Base-by-base conservation (phyloP, 306 rosid genomes). In the Vicia faba region DNA sequence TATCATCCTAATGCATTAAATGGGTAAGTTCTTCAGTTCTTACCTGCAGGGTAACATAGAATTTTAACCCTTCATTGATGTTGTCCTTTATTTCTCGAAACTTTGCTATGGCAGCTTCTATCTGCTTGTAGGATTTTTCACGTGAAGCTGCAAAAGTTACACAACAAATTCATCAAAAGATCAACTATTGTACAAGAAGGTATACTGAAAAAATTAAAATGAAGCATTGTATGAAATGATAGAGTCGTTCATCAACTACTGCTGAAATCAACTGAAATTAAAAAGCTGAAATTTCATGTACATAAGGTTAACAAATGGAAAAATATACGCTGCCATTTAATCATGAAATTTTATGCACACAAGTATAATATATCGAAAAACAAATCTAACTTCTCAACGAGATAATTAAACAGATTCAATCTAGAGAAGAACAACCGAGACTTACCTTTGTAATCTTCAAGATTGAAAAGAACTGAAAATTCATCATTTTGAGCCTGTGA, bases 361-460 rank as follows among this genome's bases (percentile, higher is more conserved):
- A 31, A 31, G 2, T 66, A 40, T 13, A 16, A 41, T 44, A 57
- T 58, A 62, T 40, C 57, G 8, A 23, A 73, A 46, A 63, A 43
- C 35, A 46, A 35, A 68, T 14, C 19, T 10, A 67, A 35, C 66
- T 38, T 66, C 33, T 35, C 44, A 45, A 9, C 53, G 29, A 36
- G 18, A 73, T 65, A 10, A 31, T 11, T 45, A 26, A 20, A 58
- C 23, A 74, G 8, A 64, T 48, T 29, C 16, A 49, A 62, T 23
- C 20, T 49, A 29, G 48, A 44, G 12, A 33, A 59, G 13, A 45
- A 33, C 78, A 36, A 20, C 29, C 46, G 33, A n/a, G 26, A 64
- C 73, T 60, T 77, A 90, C 99, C 97, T 84, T 85, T 93, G 82
- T 88, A 93, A 73, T 93, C 97, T 85, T 90, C 99, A 23, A 93